Evolutionary conservation across 1,139 yeast species (phyloP).

Genomic region (Suhomyces terraborum): DNA sequence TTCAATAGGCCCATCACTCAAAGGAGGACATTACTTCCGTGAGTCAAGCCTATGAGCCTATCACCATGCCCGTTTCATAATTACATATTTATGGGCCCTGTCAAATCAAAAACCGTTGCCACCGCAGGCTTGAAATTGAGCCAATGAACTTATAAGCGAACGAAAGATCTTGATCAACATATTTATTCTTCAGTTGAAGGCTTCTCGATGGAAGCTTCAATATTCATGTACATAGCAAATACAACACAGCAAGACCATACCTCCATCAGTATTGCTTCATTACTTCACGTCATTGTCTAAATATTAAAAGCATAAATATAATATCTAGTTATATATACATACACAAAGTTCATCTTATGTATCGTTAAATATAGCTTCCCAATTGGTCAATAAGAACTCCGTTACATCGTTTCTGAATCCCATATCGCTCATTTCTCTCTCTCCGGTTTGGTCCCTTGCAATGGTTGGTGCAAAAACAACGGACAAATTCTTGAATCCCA

Average conservation of each 20-base stretch:
- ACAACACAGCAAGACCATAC: not conserved
- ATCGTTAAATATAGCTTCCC: conserved; percentile 39
- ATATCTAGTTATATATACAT: not conserved
- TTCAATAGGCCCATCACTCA: too few species aligned
- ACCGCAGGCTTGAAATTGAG: too few species aligned
- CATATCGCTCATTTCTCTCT: conserved; percentile 85
- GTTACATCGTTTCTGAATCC: conserved; percentile 77
- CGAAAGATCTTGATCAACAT: too few species aligned
- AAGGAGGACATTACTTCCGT: too few species aligned
- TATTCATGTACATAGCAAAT: not conserved
- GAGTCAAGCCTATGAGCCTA: too few species aligned
- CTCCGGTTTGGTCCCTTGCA: conserved; percentile 78
- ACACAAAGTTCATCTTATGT: not conserved
- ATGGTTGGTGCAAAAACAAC: conserved; percentile 96
- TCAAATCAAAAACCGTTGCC: too few species aligned
- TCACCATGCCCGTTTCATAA: too few species aligned
- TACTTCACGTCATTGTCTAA: not conserved
- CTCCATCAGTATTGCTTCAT: not conserved
- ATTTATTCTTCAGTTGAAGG: too few species aligned
- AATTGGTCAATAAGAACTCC: conserved; percentile 69
- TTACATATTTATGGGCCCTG: too few species aligned
- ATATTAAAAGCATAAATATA: not conserved
- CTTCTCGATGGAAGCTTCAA: too few species aligned
- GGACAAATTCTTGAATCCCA: conserved; percentile 81
- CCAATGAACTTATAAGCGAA: too few species aligned